Conservation (phyloP, 2,329 filamentous ascomycete genomes). For the Cercospora nicotianae region DNA sequence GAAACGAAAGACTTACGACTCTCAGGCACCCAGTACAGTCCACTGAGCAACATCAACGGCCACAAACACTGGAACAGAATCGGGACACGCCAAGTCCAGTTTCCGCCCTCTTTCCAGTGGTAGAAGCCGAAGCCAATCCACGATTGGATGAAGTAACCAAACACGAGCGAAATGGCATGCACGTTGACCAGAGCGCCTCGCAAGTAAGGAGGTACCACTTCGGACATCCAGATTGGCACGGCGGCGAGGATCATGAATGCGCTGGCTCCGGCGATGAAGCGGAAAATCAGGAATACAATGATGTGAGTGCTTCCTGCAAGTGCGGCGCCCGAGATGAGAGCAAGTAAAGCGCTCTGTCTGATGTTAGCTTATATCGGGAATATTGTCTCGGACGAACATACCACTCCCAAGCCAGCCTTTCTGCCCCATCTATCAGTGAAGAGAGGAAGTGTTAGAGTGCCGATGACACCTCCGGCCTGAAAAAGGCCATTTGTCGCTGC, state of each 20-base stretch:
- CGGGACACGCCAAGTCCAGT: conserved; percentile 23
- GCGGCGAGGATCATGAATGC: conserved; percentile 38
- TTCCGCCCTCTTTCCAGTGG: conserved; percentile 23
- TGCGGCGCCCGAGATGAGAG: conserved; percentile 35
- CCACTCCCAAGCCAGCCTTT: conserved; percentile 22
- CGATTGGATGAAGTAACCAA: conserved; percentile 22
- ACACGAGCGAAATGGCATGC: conserved; percentile 33
- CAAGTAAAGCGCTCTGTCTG: conserved; percentile 26
- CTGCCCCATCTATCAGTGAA: conserved; percentile 27
- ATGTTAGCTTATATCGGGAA: neutral
- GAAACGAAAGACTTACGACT: conserved; percentile 15
- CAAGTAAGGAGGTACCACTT: conserved; percentile 37
- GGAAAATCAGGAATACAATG: conserved; percentile 36
- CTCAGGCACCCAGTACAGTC: conserved; percentile 23
- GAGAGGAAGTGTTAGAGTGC: conserved; percentile 23
- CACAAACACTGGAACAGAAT: conserved; percentile 23
- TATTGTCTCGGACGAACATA: neutral
- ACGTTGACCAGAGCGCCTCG: conserved; percentile 40
- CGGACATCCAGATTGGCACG: conserved; percentile 41
- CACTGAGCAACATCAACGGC: conserved; percentile 20
- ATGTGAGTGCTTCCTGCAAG: conserved; percentile 30
- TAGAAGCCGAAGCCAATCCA: conserved; percentile 27
- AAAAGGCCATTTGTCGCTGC: conserved; percentile 30
- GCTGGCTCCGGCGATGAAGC: conserved; percentile 37
- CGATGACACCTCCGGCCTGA: conserved; percentile 27